Evolutionary conservation across 2,329 filamentous ascomycete species (phyloP), one percentile per base, ranked within the genome.

Genomic region (Xenosphaeropsis pyriputrescens): DNA sequence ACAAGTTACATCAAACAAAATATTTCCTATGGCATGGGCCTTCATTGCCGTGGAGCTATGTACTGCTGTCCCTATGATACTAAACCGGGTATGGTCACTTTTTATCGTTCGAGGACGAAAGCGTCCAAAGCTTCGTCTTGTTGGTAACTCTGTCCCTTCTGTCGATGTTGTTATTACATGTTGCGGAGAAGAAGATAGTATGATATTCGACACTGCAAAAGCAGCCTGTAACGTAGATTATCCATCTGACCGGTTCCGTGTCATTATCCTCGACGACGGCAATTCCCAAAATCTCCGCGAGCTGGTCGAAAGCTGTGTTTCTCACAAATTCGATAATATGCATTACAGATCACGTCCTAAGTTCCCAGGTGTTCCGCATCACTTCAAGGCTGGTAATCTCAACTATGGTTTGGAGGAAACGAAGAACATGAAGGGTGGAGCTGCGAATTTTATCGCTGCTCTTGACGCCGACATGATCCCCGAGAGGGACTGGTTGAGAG

Each of bases 381-480:
- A 73, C 49, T 77, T 72, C 61, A 79, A 79, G 58, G 72, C 74
- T 1, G 73, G 74, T 36, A 79, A 79, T 49, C 57, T 79, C 37
- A 78, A 76, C 54, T 69, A 72, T 39, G 75, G 70, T 26, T 54
- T 73, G 15, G 65, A 72, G 13, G 60, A 64, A 39, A 60, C 65
- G 4, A 58, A 60, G 13, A 49, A 55, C n/a, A 55, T 75, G 22
- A 67, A 68, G 1, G 70, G 68, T 14, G 71, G 71, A 17, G 60
- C 68, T n/a, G 61, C 62, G 31, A 61, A 70, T 47, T 77, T 63
- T 51, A 69, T 78, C 50, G 74, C 72, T n/a, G 69, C 70, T 30
- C 57, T 80, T 26, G 75, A 80, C 49, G 75, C 74, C 15, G 75
- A 80, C 50, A 79, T 80, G 75, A 78, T 79, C 52, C 70, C 72